These are phyloP conservation scores for Penicillium oxalicum DNA, from an alignment of 2,329 filamentous ascomycete genomes.

Conservation along the genomic window DNA sequence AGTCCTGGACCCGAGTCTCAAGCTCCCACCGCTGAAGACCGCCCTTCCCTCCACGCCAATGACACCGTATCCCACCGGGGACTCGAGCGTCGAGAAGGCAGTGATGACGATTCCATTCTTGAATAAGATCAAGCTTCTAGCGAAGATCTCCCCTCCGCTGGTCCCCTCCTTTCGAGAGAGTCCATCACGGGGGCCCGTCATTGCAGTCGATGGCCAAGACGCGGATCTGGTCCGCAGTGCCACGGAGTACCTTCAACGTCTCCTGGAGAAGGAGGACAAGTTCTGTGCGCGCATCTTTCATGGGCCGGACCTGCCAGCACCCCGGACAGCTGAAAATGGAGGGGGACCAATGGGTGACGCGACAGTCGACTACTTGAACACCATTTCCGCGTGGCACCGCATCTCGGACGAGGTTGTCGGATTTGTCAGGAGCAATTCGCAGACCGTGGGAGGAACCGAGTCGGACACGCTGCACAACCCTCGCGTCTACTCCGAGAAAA, in stretches of 20 bases:
- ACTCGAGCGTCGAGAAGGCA: constrained; percentile 57
- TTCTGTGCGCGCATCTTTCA: constrained; percentile 47
- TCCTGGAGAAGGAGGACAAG: constrained; percentile 48
- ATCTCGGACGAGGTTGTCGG: constrained; percentile 65
- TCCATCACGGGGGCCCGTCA: constrained; percentile 64
- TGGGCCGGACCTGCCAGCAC: constrained; percentile 34
- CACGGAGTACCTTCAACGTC: constrained; percentile 55
- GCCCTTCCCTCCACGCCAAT: constrained; percentile 22
- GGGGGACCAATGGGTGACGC: constrained; percentile 40
- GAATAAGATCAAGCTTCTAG: constrained; percentile 70
- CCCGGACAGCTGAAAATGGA: constrained; percentile 19
- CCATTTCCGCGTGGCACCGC: constrained; percentile 67
- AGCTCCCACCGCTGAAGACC: constrained; percentile 50
- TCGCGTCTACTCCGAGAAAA: background rate
- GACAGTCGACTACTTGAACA: constrained; percentile 56
- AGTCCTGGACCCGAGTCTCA: constrained; percentile 47
- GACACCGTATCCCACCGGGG: constrained; percentile 24
- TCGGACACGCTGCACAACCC: background rate
- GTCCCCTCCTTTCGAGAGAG: constrained; percentile 28
- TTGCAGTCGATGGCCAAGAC: constrained; percentile 75
- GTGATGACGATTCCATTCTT: constrained; percentile 69
- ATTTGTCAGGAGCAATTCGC: constrained; percentile 44
- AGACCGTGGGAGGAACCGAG: background rate
- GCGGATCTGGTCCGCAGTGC: constrained; percentile 59
- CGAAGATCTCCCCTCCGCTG: constrained; percentile 67